Percentiles rank a stretch among this genome's conserved stretches.
Conservation (phyloP, 2,329 filamentous ascomycete species). For the Escovopsis weberi region DNA sequence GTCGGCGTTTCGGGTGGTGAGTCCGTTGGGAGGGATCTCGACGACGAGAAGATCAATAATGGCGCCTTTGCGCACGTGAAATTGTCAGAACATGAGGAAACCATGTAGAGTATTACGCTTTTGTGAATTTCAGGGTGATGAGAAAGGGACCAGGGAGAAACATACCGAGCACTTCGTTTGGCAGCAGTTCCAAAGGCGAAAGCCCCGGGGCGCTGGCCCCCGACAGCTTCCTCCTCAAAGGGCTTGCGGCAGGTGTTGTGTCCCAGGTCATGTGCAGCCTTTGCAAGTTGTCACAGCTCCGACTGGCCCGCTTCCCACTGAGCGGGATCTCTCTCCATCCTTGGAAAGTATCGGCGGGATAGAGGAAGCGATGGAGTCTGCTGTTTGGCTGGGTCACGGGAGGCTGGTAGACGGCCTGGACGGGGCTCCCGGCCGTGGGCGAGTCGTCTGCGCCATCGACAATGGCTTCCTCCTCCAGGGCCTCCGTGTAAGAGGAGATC, state of each 20-base stretch:
- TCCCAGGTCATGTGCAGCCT: slow-evolving; percentile 41
- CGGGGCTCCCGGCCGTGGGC: slow-evolving; percentile 26
- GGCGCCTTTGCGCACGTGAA: slow-evolving; percentile 32
- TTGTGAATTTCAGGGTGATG: too few relatives aligned
- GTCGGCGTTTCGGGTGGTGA: slow-evolving; percentile 63
- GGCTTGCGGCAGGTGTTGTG: slow-evolving; percentile 16
- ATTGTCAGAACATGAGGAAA: neutral
- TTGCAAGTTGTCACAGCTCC: slow-evolving; percentile 46
- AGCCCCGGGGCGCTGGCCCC: slow-evolving; percentile 26
- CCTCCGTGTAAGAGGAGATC: slow-evolving; percentile 41
- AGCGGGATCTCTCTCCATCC: slow-evolving; percentile 50
- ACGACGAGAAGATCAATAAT: slow-evolving; percentile 63
- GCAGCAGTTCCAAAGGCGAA: slow-evolving; percentile 51
- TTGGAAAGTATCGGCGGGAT: slow-evolving; percentile 41
- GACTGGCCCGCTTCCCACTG: slow-evolving; percentile 43
- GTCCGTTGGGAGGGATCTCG: slow-evolving; percentile 57
- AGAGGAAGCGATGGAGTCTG: slow-evolving; percentile 43
- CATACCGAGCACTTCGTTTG: slow-evolving; percentile 55
- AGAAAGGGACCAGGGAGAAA: neutral
- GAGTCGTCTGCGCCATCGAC: slow-evolving; percentile 28
- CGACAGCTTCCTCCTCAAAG: slow-evolving; percentile 17
- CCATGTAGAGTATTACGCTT: neutral
- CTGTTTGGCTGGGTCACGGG: slow-evolving; percentile 41
- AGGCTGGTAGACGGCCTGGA: slow-evolving; percentile 30
- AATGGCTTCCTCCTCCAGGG: slow-evolving; percentile 32